Conservation (phyloP, 2,329 filamentous ascomycete genomes). For the Aspergillus caelatus region DNA sequence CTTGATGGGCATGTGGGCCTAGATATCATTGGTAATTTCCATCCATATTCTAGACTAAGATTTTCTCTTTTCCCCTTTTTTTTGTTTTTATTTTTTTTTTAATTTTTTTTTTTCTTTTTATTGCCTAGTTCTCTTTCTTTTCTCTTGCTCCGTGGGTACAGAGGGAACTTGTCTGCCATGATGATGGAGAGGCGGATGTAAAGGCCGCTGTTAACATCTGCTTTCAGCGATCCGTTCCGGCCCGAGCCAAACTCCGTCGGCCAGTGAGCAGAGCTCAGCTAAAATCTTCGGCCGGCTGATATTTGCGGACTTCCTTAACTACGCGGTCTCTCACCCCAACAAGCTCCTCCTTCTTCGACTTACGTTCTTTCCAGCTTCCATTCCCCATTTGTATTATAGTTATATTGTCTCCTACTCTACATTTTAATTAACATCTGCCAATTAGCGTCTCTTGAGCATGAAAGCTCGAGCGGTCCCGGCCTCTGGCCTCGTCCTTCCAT, state of each 20-base stretch:
- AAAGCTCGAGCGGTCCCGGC: slow-evolving; percentile 41
- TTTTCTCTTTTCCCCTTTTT: background rate
- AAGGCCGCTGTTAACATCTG: background rate
- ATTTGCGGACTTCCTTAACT: slow-evolving; percentile 13
- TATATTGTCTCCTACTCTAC: background rate
- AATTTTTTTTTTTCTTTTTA: background rate
- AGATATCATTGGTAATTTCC: slow-evolving; percentile 17
- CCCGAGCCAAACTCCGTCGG: slow-evolving; percentile 21
- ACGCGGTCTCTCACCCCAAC: background rate
- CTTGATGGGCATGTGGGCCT: slow-evolving; percentile 12
- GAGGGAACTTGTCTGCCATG: background rate
- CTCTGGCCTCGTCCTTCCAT: slow-evolving; percentile 38
- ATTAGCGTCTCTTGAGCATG: slow-evolving; percentile 33
- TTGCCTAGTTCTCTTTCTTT: background rate
- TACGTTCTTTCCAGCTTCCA: background rate
- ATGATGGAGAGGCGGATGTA: background rate
- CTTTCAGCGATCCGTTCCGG: slow-evolving; percentile 21
- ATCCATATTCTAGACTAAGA: slow-evolving; percentile 16
- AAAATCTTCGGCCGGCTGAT: slow-evolving; percentile 17
- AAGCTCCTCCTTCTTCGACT: background rate
- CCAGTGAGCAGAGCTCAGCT: background rate
- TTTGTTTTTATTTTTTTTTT: background rate
- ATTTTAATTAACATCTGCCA: background rate
- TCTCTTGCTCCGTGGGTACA: background rate
- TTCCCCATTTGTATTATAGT: slow-evolving; percentile 7